Conservation (phyloP, 805 yeast species). For the Monosporozyma yasuniensis region DNA sequence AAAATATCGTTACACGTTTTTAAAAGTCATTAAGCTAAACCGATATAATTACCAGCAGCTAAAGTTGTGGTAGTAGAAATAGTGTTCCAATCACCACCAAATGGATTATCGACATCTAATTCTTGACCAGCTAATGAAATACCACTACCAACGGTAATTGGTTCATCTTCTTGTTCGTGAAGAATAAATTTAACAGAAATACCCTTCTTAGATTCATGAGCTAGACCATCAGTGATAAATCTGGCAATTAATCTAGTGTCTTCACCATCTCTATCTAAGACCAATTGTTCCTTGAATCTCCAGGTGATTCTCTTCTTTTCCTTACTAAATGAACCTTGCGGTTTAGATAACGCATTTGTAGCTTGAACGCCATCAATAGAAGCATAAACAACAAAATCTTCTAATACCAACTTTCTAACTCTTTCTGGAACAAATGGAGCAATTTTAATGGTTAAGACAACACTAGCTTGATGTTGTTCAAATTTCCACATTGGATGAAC, state of each 20-base stretch:
- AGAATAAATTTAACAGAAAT: conserved; percentile 59
- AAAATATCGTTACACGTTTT: conserved; percentile 1
- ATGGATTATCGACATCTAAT: conserved; percentile 33
- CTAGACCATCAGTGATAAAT: conserved; percentile 66
- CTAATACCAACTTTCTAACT: conserved; percentile 27
- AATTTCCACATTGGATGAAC: conserved; percentile 85
- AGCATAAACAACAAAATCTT: conserved; percentile 37
- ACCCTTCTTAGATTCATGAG: conserved; percentile 66
- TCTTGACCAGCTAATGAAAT: conserved; percentile 34
- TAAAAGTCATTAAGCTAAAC: conserved; percentile 17
- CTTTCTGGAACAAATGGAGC: conserved; percentile 29
- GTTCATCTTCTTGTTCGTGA: conserved; percentile 16
- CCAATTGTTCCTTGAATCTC: conserved; percentile 47
- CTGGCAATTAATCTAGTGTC: conserved; percentile 70
- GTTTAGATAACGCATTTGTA: conserved; percentile 75
- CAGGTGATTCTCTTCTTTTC: conserved; percentile 83
- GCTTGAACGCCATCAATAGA: conserved; percentile 57
- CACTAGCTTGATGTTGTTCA: conserved; percentile 76
- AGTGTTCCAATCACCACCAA: conserved; percentile 31
- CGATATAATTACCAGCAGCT: conserved; percentile 33
- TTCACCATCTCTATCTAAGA: conserved; percentile 35
- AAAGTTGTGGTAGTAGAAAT: conserved; percentile 30
- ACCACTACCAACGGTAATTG: conserved; percentile 40
- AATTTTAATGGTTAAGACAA: conserved; percentile 56
- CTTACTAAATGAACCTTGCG: conserved; percentile 82